These are phyloP conservation scores for Verticillium isaacii DNA, from an alignment of 2,329 filamentous ascomycete genomes.

Conservation along the genomic window DNA sequence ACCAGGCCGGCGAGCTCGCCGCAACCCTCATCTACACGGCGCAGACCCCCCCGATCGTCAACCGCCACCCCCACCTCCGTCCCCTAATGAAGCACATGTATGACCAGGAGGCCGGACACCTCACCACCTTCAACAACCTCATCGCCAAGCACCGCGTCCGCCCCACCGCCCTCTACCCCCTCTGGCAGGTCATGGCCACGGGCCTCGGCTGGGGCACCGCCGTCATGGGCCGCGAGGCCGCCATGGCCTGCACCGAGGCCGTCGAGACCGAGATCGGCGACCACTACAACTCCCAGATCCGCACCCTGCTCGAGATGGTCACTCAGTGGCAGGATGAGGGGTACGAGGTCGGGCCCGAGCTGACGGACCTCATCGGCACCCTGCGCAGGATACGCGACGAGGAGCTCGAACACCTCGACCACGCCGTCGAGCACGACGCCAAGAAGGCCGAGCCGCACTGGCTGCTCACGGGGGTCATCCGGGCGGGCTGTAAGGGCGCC, in stretches of 20 bases:
- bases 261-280: constrained; percentile 97
- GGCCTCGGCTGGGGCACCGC: constrained; percentile 87
- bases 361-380: constrained; percentile 66
- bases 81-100: constrained; percentile 97
- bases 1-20: constrained; percentile 96
- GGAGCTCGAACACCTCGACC: constrained; percentile 93
- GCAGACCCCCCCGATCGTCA: constrained; percentile 77
- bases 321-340: constrained; percentile 69
- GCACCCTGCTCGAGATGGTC: constrained; percentile 76
- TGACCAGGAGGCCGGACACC: constrained; percentile 87
- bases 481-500: constrained; percentile 83
- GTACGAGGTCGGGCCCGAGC: constrained; percentile 74
- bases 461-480: constrained; percentile 79
- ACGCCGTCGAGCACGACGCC: constrained; percentile 89
- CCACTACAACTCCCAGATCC: constrained; percentile 92
- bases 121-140: constrained; percentile 78
- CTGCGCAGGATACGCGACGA: constrained; percentile 86
- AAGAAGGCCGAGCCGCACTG: constrained; percentile 88
- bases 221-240: constrained; percentile 82
- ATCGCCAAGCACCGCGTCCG: constrained; percentile 84
- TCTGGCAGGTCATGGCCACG: constrained; percentile 79
- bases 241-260: constrained; percentile 98
- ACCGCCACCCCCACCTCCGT: constrained; percentile 79
- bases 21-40: constrained; percentile 90
- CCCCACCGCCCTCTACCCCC: constrained; percentile 85